Percentiles rank a stretch among this genome's conserved stretches.
phyloP scores from a whole-genome alignment of 2,329 filamentous ascomycete genomes.

The Aspergillus fumigatiaffinis region DNA sequence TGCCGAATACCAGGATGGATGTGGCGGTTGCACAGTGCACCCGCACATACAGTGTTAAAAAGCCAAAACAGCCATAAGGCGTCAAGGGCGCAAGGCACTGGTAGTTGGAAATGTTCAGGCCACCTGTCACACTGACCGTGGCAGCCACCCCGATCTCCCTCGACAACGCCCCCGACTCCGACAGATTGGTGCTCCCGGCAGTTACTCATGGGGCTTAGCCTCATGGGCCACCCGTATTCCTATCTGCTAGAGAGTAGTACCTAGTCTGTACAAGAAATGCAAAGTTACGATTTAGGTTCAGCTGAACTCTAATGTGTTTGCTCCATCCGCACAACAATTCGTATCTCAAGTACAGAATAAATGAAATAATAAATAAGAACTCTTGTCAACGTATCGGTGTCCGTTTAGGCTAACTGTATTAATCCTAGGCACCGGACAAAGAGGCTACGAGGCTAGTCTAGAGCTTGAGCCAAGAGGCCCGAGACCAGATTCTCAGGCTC shows the following conservation, averaged over 20 bases:
- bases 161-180: slow-evolving; percentile 10
- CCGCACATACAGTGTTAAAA: no score
- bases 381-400: no score
- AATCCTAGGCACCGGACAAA: neutral
- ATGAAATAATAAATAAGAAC: no score
- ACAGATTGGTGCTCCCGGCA: slow-evolving; percentile 14
- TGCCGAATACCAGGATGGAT: neutral
- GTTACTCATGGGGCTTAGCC: slow-evolving; percentile 3
- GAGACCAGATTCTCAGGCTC: neutral
- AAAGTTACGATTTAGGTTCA: neutral
- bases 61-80: neutral
- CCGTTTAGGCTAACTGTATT: neutral
- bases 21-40: no score
- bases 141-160: slow-evolving; percentile 11
- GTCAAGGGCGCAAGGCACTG: no score
- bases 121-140: slow-evolving; percentile 9
- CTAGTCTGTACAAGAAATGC: no score
- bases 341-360: no score
- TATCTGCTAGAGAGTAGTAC: no score
- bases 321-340: no score
- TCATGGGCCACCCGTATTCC: neutral
- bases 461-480: neutral
- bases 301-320: neutral
- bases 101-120: neutral
- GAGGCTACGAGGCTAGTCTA: neutral